These are phyloP conservation scores for Mortierella sp. DNA, from an alignment of 371 early-diverging fungal species.

Conservation along the genomic window DNA sequence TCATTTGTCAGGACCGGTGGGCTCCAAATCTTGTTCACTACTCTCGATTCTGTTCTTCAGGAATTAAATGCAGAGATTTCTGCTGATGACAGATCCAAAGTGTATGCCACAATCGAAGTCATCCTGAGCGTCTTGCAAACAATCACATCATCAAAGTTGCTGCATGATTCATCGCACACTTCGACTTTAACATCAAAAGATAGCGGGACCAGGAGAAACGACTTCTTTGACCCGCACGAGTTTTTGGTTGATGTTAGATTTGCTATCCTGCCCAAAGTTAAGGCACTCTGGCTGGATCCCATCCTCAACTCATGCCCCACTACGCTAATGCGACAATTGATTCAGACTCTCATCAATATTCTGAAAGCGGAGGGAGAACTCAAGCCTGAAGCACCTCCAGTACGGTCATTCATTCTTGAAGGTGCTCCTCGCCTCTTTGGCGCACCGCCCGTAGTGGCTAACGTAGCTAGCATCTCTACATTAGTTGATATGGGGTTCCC, in stretches of 20 bases:
- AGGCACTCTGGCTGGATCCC: slow-evolving; percentile 64
- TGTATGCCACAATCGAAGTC: slow-evolving; percentile 64
- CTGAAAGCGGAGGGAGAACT: slow-evolving; percentile 80
- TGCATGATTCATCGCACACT: slow-evolving; percentile 80
- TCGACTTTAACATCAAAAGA: slow-evolving; percentile 63
- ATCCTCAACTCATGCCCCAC: slow-evolving; percentile 61
- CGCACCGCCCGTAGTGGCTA: slow-evolving; percentile 60
- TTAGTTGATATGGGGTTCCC: slow-evolving; percentile 94
- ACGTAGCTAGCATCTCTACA: slow-evolving; percentile 76
- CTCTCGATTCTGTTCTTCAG: slow-evolving; percentile 71
- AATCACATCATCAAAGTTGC: slow-evolving; percentile 69
- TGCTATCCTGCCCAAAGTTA: slow-evolving; percentile 64
- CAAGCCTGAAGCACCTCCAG: slow-evolving; percentile 26
- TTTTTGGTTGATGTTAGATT: slow-evolving; percentile 72
- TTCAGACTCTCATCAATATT: slow-evolving; percentile 74
- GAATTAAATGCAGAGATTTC: slow-evolving; percentile 40
- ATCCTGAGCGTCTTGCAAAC: slow-evolving; percentile 69
- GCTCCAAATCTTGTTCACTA: slow-evolving; percentile 64
- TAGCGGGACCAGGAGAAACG: slow-evolving; percentile 63
- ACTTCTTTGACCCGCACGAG: slow-evolving; percentile 77
- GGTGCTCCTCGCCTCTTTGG: slow-evolving; percentile 47
- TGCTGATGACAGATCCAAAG: slow-evolving; percentile 33
- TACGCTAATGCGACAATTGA: slow-evolving; percentile 62
- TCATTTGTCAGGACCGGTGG: slow-evolving; percentile 79
- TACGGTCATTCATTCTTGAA: slow-evolving; percentile 36